Base-by-base conservation (phyloP, 805 yeast species). In the Danielozyma ontarioensis region DNA sequence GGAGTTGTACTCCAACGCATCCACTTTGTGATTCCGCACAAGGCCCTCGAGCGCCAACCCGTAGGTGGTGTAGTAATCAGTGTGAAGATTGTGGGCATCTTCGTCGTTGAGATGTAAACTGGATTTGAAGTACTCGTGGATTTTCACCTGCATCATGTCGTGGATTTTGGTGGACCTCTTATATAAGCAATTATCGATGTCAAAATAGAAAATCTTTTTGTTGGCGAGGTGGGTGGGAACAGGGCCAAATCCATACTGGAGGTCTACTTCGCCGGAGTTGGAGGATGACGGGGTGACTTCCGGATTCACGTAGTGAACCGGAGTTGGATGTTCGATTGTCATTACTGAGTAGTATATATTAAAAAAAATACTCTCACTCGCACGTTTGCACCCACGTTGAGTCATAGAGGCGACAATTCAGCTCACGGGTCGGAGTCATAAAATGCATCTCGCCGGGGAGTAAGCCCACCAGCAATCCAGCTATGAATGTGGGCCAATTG, bases 1-100 rank as follows among this genome's bases (percentile, higher is more conserved):
- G 29, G 72, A 68, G 58, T 90, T 90, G 61, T 90, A 90, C 44
- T 85, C 93, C 57, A 90, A 51, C 4, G 96, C 96, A 54, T 90
- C 83, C 14, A 89, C 83, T 42, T 78, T 76, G 48, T 77, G 80
- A 45, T 74, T 64, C 40, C 80, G 59, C 6, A 77, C 83, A 29
- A 90, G 67, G 0, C 98, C 98, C 57, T 90, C 96, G 32, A 90
- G 76, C 0, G 97, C 97, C 39, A 90, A 69, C 2, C 98, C 98
- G 50, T 88, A 90, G 29, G 83, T 81, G 46, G 76, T 76, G 55
- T 90, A 93, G 62, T 90, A 90, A 41, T 70, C 70, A 54, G 66
- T 63, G 52, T 87, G 95, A 40, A 93, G 67, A 15, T 62, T 50
- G 36, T 70, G 72, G 1, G 98, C 97, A 10, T 82, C 87, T 28